Base-by-base conservation (phyloP, 306 rosid species). In the Cyamopsis tetragonoloba region DNA sequence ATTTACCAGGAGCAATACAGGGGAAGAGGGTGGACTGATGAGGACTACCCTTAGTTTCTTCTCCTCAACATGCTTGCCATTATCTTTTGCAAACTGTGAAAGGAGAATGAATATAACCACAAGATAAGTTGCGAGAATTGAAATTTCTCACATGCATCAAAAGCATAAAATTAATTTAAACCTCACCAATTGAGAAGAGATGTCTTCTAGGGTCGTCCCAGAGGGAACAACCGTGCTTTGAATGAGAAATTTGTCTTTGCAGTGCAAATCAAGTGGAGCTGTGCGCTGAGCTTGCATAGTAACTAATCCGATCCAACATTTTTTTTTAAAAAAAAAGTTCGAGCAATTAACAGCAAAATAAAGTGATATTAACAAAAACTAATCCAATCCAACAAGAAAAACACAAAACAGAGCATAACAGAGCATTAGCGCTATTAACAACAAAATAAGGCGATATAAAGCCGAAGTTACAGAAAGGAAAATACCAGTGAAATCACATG, bases 181-280 rank as follows among this genome's bases (percentile, higher is more conserved):
- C 6, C 35, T 5, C 42, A 57, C 65, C 82, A 77, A 58, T 32
- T 74, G 59, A 60, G 96, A 88, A 48, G 86, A 84, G 64, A 91
- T 78, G 7, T 77, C 81, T n/a, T 81, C 80, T 58, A 84, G 84
- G 27, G 86, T 72, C 72, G 86, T 78, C 56, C 87, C 95, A 5
- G 18, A 26, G 62, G 91, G 82, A 24, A 91, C 79, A 61, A 70
- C 55, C 1, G 86, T 81, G 76, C 91, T 70, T 66, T 84, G 97
- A 54, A 91, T 78, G 69, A 91, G 85, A 77, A 91, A 91, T 79
- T 86, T 91, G 85, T 91, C 97, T 70, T 82, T 91, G 81, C 97
- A 91, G 53, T 73, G 80, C 58, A 82, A 32, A 73, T 84, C 89
- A 28, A 80, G 71, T 8, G 92, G 92, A 22, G 83, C 71, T 10